Conservation (phyloP, 2,329 filamentous ascomycete species). For the Hymenoscyphus occultus region DNA sequence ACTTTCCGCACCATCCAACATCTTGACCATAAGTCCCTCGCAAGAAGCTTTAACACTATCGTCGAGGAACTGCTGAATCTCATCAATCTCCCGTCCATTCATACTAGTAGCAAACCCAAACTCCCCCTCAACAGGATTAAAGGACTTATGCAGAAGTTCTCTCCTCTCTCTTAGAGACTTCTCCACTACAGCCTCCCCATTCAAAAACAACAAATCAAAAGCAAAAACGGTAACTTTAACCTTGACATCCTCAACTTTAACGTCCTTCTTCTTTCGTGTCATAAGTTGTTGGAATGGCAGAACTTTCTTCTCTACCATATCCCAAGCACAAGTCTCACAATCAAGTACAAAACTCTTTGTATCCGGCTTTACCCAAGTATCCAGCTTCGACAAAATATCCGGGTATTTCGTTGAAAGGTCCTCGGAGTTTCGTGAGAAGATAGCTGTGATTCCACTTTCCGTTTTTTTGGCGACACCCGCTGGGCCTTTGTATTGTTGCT, state of each 20-base stretch:
- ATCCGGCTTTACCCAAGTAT: conserved; percentile 83
- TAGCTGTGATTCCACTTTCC: conserved; percentile 69
- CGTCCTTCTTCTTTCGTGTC: conserved; percentile 96
- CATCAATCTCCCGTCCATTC: conserved; percentile 84
- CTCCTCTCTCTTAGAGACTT: conserved; percentile 83
- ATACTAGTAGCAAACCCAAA: conserved; percentile 87
- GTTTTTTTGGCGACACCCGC: conserved; percentile 57
- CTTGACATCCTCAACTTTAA: conserved; percentile 91
- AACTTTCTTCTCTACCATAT: conserved; percentile 90
- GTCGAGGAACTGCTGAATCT: conserved; percentile 89
- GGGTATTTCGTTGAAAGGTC: conserved; percentile 97
- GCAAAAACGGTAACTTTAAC: conserved; percentile 97
- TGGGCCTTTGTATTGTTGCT: conserved; percentile 64
- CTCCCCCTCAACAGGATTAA: conserved; percentile 78
- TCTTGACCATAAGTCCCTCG: conserved; percentile 98
- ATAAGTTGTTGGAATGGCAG: conserved; percentile 96
- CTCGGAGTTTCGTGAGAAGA: conserved; percentile 97
- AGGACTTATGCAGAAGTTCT: conserved; percentile 69
- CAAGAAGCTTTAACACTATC: conserved; percentile 95
- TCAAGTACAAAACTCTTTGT: conserved; percentile 97
- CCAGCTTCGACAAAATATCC: conserved; percentile 84
- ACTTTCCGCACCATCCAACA: conserved; percentile 90
- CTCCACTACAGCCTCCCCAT: conserved; percentile 85
- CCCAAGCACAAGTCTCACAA: conserved; percentile 97
- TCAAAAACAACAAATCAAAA: conserved; percentile 90